Conservation (phyloP, 2,329 filamentous ascomycete genomes). For the Colletotrichum sp. region DNA sequence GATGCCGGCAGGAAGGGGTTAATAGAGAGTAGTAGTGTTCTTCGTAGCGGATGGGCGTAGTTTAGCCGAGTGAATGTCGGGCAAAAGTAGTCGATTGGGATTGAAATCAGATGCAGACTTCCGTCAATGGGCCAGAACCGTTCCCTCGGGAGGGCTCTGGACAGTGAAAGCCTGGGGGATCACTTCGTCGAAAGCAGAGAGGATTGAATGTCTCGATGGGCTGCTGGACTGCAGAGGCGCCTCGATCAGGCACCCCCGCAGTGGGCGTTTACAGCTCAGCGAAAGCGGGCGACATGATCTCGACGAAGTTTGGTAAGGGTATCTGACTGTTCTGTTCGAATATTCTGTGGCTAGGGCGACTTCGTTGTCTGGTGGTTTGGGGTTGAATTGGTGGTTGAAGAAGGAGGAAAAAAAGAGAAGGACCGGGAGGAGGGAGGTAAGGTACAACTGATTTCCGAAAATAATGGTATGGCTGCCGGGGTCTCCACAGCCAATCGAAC, state of each 20-base stretch:
- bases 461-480: constrained; percentile 13
- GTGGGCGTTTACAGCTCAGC: constrained; percentile 92
- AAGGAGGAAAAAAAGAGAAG: constrained; percentile 30
- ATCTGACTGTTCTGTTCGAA: constrained; percentile 32
- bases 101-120: constrained; percentile 41
- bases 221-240: constrained; percentile 82
- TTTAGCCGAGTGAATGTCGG: constrained; percentile 12
- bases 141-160: constrained; percentile 32
- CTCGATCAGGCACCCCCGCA: constrained; percentile 60
- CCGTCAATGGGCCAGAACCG: constrained; percentile 39
- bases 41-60: constrained; percentile 3
- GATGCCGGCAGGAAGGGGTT: background rate
- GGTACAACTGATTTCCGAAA: constrained; percentile 25
- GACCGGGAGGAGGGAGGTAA: constrained; percentile 18
- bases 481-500: constrained; percentile 13
- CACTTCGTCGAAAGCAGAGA: constrained; percentile 65
- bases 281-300: constrained; percentile 75
- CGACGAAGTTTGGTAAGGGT: constrained; percentile 68
- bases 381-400: constrained; percentile 35
- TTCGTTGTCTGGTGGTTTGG: constrained; percentile 65
- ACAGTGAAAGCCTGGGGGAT: constrained; percentile 56
- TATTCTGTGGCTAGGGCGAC: constrained; percentile 49
- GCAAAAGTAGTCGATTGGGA: constrained; percentile 1
- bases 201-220: constrained; percentile 73
- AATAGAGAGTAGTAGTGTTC: background rate